Evolutionary conservation across 495 filamentous ascomycete species (phyloP).

Genomic region (Tirmania nivea): DNA sequence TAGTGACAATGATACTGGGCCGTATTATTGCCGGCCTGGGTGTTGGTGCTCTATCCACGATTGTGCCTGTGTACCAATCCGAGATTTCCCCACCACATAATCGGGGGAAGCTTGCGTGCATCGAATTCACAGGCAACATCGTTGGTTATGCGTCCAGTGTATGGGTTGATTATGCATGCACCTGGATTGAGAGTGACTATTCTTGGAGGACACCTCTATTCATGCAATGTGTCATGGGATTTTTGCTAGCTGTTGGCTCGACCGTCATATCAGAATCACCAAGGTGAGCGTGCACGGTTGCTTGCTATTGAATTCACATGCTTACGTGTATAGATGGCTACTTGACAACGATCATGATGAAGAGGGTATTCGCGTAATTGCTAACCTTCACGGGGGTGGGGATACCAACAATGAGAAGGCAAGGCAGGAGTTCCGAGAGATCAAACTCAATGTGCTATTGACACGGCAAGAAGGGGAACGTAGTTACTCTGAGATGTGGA

Average conservation of each 20-base stretch:
- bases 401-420: conserved; percentile 84
- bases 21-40: conserved; percentile 82
- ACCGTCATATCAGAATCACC: conserved; percentile 91
- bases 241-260: conserved; percentile 61
- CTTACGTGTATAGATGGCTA: conserved; percentile 46
- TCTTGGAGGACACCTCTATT: conserved; percentile 81
- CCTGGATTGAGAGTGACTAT: conserved; percentile 61
- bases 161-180: conserved; percentile 97
- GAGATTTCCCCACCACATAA: conserved; percentile 96
- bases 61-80: conserved; percentile 94
- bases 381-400: conserved; percentile 86
- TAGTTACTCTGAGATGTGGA: conserved; percentile 87
- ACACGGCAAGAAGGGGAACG: conserved; percentile 87
- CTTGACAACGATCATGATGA: conserved; percentile 96
- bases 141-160: conserved; percentile 86
- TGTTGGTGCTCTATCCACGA: conserved; percentile 84
- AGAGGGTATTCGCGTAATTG: conserved; percentile 93
- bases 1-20: conserved; percentile 33
- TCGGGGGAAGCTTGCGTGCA: conserved; percentile 83
- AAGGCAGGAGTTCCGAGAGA: conserved; percentile 85
- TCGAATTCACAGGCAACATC: conserved; percentile 95
- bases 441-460: conserved; percentile 90
- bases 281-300: conserved; percentile 33
- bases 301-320: too few relatives aligned
- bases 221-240: conserved; percentile 88